Evolutionary conservation across 805 yeast genomes (phyloP), one percentile per base, ranked within the genome.

Genomic region (Starmera amethionina): DNA sequence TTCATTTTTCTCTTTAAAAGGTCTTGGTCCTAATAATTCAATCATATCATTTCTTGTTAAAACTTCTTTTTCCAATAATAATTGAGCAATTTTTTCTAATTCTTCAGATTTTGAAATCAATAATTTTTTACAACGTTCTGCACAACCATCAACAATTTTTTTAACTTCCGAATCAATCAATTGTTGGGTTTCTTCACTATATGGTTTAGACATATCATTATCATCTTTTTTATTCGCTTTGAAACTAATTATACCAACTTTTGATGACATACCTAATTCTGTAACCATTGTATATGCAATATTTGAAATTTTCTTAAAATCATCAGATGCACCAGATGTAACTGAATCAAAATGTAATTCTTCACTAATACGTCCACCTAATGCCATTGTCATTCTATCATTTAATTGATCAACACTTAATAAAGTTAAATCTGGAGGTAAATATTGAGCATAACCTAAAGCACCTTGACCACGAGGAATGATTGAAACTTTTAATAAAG

Each of bases 401-500:
- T 70, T 70, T 46, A 89, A 74, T 61, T 93, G 96, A 46, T 77
- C 72, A 42, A 80, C 79, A 28, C 82, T 75, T 49, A 85, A 67
- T 54, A 93, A 67, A 55, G 85, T 88, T 43, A 82, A 79, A 58
- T 93, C 99, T 38, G 90, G 87, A 3, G 99, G 98, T 47, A 94
- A 71, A 57, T 90, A 94, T 60, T 93, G 96, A 2, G 98, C 98
- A 60, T 94, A 93, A 18, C 99, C 99, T 40, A 93, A 70, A 3
- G 97, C 96, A 47, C 95, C 96, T 63, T 83, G 93, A 13, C 97
- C 97, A 54, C 97, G 75, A 33, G 99, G 98, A 45, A 93, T 86
- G 52, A 94, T 93, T 13, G 97, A 86, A 15, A 93, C 98, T 67
- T 93, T 93, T 44, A 93, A 70, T 42, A 94, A 67, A 8, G 98